Base-by-base conservation (phyloP, 306 rosid species). In the Cucumis hystrix region DNA sequence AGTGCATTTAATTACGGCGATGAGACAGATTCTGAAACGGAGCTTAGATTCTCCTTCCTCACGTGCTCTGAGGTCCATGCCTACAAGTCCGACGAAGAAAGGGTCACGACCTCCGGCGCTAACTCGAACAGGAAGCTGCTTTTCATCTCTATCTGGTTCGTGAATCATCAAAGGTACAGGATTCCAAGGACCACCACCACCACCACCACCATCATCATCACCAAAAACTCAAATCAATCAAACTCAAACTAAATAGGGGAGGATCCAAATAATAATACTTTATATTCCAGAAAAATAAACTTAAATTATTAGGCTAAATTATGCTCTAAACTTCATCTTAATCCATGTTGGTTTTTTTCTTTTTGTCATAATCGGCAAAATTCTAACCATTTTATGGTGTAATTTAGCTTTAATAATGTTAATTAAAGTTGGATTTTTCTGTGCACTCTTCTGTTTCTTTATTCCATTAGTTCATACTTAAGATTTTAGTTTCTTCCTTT, bases 11-110 rank as follows among this genome's bases (percentile, higher is more conserved):
- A 92, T 95, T 17, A 83, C 93, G 23, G 99, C 99, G 55, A 84
- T 95, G 97, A 87, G 92, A 79, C 97, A 92, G 74, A 89, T 95
- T 88, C 92, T 95, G 62, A 82, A 89, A 64, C 83, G 88, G 74
- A 92, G 90, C 80, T 83, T 95, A 86, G 97, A 91, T 80, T 91
- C 97, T 43, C 92, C 98, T 10, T 35, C 75, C 7, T 35, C 75
- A 13, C 33, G 68, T 4, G 68, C 56, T 9, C 1, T 40, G 8
- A 89, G 98, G 69, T 87, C 58, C 8, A 23, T 87, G 69, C 86
- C 92, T 70, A 84, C 92, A 17, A 85, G 87, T 18, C 90, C 97
- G 39, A 77, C 40, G 74, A 62, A 9, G 59, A 61, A 49, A 28
- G 15, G 2, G 9, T 60, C 79, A 0, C 79, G 41, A 2, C 73